A percentile compares a stretch with the other conserved stretches of the same genome.
Evolutionary conservation across 2,329 filamentous ascomycete species (phyloP).

Genomic region (Exophiala lecanii-corni): DNA sequence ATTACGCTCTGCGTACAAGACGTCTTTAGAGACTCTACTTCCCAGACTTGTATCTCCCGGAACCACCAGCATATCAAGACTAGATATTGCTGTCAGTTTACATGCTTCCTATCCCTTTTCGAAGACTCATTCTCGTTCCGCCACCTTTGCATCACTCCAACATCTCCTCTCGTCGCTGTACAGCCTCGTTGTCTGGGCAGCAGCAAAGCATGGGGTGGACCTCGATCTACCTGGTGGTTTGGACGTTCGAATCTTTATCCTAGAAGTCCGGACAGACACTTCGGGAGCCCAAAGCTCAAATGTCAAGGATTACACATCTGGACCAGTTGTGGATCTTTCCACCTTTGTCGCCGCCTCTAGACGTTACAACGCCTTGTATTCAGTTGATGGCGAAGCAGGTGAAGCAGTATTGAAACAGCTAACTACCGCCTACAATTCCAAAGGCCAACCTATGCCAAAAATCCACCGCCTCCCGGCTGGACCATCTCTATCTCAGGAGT

Average conservation of each 20-base stretch:
- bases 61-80: slow-evolving; percentile 6
- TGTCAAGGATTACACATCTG: slow-evolving; percentile 25
- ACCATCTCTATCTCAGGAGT: slow-evolving; percentile 10
- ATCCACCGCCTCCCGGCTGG: slow-evolving; percentile 18
- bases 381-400: slow-evolving; percentile 37
- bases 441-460: slow-evolving; percentile 10
- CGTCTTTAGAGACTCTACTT: slow-evolving; percentile 19
- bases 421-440: slow-evolving; percentile 20
- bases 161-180: slow-evolving; percentile 73
- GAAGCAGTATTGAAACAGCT: slow-evolving; percentile 39
- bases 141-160: slow-evolving; percentile 43
- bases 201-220: slow-evolving; percentile 58
- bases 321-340: slow-evolving; percentile 48
- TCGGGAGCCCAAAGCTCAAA: slow-evolving; percentile 10
- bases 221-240: slow-evolving; percentile 65
- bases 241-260: slow-evolving; percentile 68
- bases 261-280: slow-evolving; percentile 38
- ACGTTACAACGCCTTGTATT: slow-evolving; percentile 19
- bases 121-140: slow-evolving; percentile 13
- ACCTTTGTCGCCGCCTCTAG: slow-evolving; percentile 41
- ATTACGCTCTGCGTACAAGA: slow-evolving; percentile 18
- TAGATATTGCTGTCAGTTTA: slow-evolving; percentile 20
- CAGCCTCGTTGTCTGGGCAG: slow-evolving; percentile 69
- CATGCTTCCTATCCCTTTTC: slow-evolving; percentile 12
- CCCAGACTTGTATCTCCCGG: slow-evolving; percentile 14